Evolutionary conservation across 495 filamentous ascomycete species (phyloP), one percentile per base, ranked within the genome.

Genomic region (Sphaerosporella brunnea): DNA sequence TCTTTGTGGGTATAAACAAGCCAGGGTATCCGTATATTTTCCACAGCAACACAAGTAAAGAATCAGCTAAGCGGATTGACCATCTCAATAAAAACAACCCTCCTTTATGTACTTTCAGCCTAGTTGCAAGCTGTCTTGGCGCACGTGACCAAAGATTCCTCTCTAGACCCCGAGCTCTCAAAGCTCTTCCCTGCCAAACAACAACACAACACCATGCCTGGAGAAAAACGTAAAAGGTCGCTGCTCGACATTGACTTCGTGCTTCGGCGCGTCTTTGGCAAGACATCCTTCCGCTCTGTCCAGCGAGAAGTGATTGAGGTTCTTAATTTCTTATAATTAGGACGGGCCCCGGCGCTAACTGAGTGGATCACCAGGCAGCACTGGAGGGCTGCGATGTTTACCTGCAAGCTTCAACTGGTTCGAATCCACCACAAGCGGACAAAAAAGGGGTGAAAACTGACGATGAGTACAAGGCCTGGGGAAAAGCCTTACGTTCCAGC

Each of bases 401-500:
- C 59, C 71, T 96, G 1, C 88, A 94, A 62, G 88, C 88, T 26
- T 87, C 86, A n/a, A 96, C 88, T 20, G 43, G 43, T 46, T n/a
- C 9, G 41, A 18, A 21, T 9, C 3, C 9, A 8, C 13, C 24
- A 18, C 21, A 35, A 34, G 32, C 4, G 10, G 13, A 9, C 4
- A 35, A 1, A 23, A 23, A 2, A 26, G 2, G 25, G 18, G 21
- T 45, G 23, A 11, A 2, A 10, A 18, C 10, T 9, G n/a, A 7
- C 15, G 20, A 43, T 43, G 13, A 26, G 8, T 19, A 16, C 2
- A 23, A 35, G 54, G 54, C 2, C 47, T 56, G 11, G 88, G 88
- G 11, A 96, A 96, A 63, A 93, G 84, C 58, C 61, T 96, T 19
- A 95, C 88, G 64, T 96, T 88, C 54, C 88, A 96, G 55, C 69